Evolutionary conservation across 345 rosid species (phyloP).

Genomic region (Nasturtium officinale): DNA sequence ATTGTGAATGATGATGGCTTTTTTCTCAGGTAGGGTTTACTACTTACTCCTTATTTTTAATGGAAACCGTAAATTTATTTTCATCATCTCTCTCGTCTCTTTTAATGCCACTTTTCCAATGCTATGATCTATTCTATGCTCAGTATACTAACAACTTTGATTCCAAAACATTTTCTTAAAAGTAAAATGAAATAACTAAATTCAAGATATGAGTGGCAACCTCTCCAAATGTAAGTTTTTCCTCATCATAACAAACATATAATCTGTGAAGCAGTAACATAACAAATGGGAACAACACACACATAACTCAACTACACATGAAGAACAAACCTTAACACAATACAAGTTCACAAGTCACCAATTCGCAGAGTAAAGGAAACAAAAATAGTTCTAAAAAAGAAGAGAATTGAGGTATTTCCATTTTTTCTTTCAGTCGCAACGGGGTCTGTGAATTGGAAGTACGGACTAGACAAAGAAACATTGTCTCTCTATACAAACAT

Average conservation of each 20-base stretch:
- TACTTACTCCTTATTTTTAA: conserved; percentile 1
- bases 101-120: conserved; percentile 21
- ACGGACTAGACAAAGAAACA: conserved; percentile 31
- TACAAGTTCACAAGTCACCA: conserved; percentile 10
- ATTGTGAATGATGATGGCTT: conserved; percentile 12
- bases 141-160: not conserved
- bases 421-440: conserved; percentile 11
- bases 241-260: not conserved
- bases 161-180: not conserved
- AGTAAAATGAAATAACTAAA: not conserved
- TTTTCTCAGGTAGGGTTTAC: conserved; percentile 25
- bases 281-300: conserved; percentile 27
- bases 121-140: conserved; percentile 28
- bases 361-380: not conserved
- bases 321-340: conserved; percentile 2
- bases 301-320: conserved; percentile 19
- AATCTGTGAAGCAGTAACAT: conserved; percentile 4
- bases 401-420: conserved; percentile 13
- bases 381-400: conserved; percentile 7
- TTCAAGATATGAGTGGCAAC: not conserved
- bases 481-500: conserved; percentile 39
- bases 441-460: conserved; percentile 25
- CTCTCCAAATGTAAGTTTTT: not conserved
- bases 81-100: conserved; percentile 20
- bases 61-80: not conserved